phyloP scores from a whole-genome alignment of 2,329 filamentous ascomycete genomes.

The Exserohilum turcica region DNA sequence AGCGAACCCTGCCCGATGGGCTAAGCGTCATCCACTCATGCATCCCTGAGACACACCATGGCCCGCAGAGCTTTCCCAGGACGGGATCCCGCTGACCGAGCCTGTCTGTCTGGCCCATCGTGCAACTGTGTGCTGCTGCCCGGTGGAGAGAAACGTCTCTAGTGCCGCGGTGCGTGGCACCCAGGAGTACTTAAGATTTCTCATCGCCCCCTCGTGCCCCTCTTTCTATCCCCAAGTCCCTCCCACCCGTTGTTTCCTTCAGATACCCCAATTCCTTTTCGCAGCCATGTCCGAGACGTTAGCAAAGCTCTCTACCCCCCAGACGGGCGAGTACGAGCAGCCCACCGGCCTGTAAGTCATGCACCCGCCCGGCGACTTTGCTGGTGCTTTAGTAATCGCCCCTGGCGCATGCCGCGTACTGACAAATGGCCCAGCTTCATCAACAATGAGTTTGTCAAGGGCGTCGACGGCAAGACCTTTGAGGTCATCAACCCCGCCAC shows the following conservation, averaged over 20 bases:
- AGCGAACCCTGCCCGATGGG: slow-evolving; percentile 24
- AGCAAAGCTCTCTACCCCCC: slow-evolving; percentile 69
- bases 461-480: slow-evolving; percentile 85
- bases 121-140: slow-evolving; percentile 14
- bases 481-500: slow-evolving; percentile 88
- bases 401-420: slow-evolving; percentile 11
- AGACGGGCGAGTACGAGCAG: slow-evolving; percentile 64
- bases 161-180: slow-evolving; percentile 29
- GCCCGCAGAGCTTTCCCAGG: slow-evolving; percentile 24
- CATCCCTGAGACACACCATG: slow-evolving; percentile 24
- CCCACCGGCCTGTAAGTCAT: slow-evolving; percentile 59
- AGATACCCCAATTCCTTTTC: slow-evolving; percentile 36
- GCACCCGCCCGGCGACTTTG: too few relatives aligned
- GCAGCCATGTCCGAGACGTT: slow-evolving; percentile 53
- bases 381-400: too few relatives aligned
- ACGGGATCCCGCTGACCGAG: slow-evolving; percentile 43
- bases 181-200: slow-evolving; percentile 38
- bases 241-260: slow-evolving; percentile 20
- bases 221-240: slow-evolving; percentile 21
- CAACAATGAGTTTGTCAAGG: slow-evolving; percentile 88
- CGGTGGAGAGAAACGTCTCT: slow-evolving; percentile 29
- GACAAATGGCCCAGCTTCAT: slow-evolving; percentile 67
- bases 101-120: slow-evolving; percentile 27
- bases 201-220: slow-evolving; percentile 28
- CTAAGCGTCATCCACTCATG: slow-evolving; percentile 28